These are phyloP conservation scores for Magnaporthiopsis incrustans DNA, from an alignment of 2,329 filamentous ascomycete genomes.

Conservation along the genomic window DNA sequence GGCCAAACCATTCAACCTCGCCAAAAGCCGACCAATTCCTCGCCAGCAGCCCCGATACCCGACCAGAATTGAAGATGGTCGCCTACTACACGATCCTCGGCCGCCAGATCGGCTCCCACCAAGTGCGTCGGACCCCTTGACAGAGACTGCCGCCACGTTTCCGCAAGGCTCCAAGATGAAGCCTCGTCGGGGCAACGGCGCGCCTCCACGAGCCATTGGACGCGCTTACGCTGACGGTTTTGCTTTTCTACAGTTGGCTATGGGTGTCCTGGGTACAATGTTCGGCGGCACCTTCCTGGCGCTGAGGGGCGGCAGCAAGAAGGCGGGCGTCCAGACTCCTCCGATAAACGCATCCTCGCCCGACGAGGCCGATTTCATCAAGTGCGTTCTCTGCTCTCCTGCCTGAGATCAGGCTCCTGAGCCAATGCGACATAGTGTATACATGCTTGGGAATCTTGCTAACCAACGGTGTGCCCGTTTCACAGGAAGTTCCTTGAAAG, in stretches of 20 bases:
- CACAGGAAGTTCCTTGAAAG: conserved; percentile 39
- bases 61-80: conserved; percentile 33
- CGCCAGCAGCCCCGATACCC: conserved; percentile 12
- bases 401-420: conserved; percentile 2
- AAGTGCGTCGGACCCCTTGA: conserved; percentile 36
- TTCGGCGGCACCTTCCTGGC: conserved; percentile 40
- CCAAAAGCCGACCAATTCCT: conserved; percentile 7
- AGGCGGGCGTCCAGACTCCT: conserved; percentile 35
- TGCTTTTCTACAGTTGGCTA: conserved; percentile 38
- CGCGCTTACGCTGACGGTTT: conserved; percentile 11
- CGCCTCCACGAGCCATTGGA: conserved; percentile 8
- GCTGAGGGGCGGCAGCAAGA: conserved; percentile 37
- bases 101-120: conserved; percentile 52
- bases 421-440: neutral
- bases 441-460: neutral
- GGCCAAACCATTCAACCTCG: neutral
- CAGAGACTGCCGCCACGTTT: neutral
- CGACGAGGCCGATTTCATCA: conserved; percentile 58
- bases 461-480: neutral
- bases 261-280: conserved; percentile 44
- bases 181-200: neutral
- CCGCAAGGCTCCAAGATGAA: neutral
- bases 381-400: conserved; percentile 33
- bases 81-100: conserved; percentile 48
- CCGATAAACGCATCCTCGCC: conserved; percentile 55